phyloP scores from a whole-genome alignment of 306 rosid genomes.

The Corylus avellana region DNA sequence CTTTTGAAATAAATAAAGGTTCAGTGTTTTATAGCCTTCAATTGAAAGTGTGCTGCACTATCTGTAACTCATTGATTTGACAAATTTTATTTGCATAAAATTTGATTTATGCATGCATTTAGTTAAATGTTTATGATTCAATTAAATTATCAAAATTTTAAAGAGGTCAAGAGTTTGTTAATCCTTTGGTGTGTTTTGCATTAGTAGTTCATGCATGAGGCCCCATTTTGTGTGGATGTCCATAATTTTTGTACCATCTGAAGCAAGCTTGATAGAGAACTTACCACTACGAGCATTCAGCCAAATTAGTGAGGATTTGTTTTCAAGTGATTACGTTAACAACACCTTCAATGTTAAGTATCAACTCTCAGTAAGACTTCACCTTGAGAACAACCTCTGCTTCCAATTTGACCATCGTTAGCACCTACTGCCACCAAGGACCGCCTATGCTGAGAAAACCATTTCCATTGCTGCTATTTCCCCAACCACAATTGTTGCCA shows the following conservation, averaged over 20 bases:
- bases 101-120: neutral
- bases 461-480: neutral
- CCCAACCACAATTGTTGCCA: neutral
- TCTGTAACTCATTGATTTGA: neutral
- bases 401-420: neutral
- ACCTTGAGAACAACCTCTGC: no score
- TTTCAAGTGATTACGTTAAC: no score
- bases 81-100: neutral
- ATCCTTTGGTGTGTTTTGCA: slow-evolving; percentile 1
- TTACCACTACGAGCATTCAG: no score
- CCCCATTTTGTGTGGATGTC: neutral
- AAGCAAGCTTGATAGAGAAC: no score
- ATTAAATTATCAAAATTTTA: neutral
- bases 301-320: no score
- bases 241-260: neutral
- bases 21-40: neutral
- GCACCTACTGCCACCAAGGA: neutral
- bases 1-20: neutral
- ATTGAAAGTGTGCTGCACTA: neutral
- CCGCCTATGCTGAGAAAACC: neutral
- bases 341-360: no score
- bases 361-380: no score
- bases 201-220: slow-evolving; percentile 8
- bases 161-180: neutral
- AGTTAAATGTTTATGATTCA: neutral